Evolutionary conservation across 768 basidiomycete species (phyloP).

Genomic region (Lanmaoa pseudosensibilis): DNA sequence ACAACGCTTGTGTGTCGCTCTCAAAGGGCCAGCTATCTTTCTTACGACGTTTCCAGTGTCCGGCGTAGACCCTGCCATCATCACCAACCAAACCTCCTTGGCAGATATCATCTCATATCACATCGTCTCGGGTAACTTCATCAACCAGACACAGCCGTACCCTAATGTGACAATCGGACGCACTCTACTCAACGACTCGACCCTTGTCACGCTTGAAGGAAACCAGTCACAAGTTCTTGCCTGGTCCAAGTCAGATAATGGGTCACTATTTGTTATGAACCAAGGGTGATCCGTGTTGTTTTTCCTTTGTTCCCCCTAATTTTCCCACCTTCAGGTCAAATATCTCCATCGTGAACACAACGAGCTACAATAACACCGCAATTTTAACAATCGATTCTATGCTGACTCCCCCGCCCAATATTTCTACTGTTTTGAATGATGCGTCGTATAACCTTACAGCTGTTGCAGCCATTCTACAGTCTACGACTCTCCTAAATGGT

Average conservation of each 20-base stretch:
- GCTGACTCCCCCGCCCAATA: constrained; percentile 50
- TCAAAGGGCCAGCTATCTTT: not conserved
- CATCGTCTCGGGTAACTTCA: constrained; percentile 52
- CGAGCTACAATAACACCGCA: constrained; percentile 39
- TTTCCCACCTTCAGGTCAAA: constrained; percentile 26
- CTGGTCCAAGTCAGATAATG: constrained; percentile 40
- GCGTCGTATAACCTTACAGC: constrained; percentile 42
- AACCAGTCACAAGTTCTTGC: constrained; percentile 56
- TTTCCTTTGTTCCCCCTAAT: not conserved
- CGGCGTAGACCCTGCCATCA: not conserved
- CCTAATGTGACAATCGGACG: constrained; percentile 65
- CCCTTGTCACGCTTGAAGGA: constrained; percentile 55
- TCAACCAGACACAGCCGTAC: constrained; percentile 40
- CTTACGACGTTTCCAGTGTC: constrained; percentile 15
- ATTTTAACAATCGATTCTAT: constrained; percentile 53
- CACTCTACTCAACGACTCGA: constrained; percentile 54
- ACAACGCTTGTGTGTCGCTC: constrained; percentile 50
- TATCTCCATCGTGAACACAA: constrained; percentile 40
- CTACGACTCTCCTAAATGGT: constrained; percentile 27
- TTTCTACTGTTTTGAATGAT: constrained; percentile 42
- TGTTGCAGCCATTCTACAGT: constrained; percentile 14
- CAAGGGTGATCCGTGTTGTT: constrained; percentile 38
- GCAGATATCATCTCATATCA: constrained; percentile 58
- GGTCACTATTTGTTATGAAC: constrained; percentile 48
- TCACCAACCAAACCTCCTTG: constrained; percentile 36